Evolutionary conservation across 352 stramenopile genomes (phyloP).

Genomic region (Phytophthora fragariaefolia): DNA sequence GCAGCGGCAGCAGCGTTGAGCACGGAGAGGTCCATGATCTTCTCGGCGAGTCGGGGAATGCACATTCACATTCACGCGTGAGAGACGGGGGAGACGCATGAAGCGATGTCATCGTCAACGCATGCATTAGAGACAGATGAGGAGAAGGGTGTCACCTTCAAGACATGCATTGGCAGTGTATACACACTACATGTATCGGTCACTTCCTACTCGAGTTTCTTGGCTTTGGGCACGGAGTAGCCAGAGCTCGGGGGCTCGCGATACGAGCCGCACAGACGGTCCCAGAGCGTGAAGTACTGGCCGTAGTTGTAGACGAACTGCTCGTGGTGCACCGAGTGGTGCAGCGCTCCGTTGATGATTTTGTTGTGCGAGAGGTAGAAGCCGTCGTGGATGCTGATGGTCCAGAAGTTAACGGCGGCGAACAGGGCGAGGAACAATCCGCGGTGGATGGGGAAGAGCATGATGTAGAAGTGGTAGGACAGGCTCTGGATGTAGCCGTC

Average conservation of each 20-base stretch:
- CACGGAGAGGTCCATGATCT: conserved; percentile 35
- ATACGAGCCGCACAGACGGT: conserved; percentile 71
- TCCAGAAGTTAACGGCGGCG: conserved; percentile 76
- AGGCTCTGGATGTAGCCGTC: conserved; percentile 75
- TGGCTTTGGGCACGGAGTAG: conserved; percentile 26
- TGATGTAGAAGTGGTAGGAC: conserved; percentile 74
- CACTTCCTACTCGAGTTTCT: conserved; percentile 22
- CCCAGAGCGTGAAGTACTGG: conserved; percentile 82
- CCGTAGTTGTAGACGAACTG: conserved; percentile 81
- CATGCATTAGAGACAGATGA: too few relatives aligned
- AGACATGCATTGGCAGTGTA: too few relatives aligned
- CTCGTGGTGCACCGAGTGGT: conserved; percentile 72
- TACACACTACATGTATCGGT: conserved; percentile 6
- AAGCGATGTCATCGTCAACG: too few relatives aligned
- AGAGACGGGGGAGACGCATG: not conserved
- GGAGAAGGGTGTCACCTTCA: too few relatives aligned
- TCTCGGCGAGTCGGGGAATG: conserved; percentile 11
- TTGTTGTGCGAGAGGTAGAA: conserved; percentile 61
- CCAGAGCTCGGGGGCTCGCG: conserved; percentile 42
- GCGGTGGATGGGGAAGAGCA: conserved; percentile 72
- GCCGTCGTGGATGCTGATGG: conserved; percentile 81
- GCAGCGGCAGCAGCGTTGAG: conserved; percentile 52
- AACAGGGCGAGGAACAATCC: conserved; percentile 67
- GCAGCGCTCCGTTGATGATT: conserved; percentile 68
- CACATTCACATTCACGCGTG: conserved; percentile 1